These are phyloP conservation scores for Penicillium sp. DNA, from an alignment of 2,329 filamentous ascomycete species.

Conservation along the genomic window DNA sequence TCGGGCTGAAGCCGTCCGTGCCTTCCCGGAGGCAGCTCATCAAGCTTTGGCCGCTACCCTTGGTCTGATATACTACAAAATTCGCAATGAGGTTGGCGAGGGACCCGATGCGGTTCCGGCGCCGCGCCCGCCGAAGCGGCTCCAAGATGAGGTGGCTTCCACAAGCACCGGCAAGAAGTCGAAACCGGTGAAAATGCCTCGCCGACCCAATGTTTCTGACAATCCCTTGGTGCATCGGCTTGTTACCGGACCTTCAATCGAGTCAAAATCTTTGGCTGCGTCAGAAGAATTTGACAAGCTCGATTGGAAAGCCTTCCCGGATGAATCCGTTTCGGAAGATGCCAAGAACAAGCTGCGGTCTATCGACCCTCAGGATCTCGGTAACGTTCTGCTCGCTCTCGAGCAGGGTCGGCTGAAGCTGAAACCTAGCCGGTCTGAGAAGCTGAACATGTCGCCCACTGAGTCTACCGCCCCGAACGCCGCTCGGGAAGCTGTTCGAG, in stretches of 20 bases:
- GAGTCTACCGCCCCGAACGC: constrained; percentile 26
- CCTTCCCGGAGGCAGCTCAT: constrained; percentile 37
- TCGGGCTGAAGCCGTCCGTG: constrained; percentile 32
- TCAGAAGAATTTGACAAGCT: constrained; percentile 15
- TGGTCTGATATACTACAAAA: constrained; percentile 40
- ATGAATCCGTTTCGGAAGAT: constrained; percentile 31
- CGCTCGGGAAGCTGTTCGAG: constrained; percentile 11
- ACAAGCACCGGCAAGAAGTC: constrained; percentile 28
- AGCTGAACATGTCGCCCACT: constrained; percentile 29
- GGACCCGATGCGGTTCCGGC: constrained; percentile 26
- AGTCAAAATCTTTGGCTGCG: constrained; percentile 16
- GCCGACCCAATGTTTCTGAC: constrained; percentile 30
- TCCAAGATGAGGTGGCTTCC: constrained; percentile 32
- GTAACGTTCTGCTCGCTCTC: constrained; percentile 31
- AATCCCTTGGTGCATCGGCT: constrained; percentile 26
- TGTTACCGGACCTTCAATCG: constrained; percentile 31
- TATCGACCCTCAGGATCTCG: constrained; percentile 34
- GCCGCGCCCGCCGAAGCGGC: constrained; percentile 32
- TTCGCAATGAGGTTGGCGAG: constrained; percentile 38
- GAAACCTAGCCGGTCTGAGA: constrained; percentile 32
- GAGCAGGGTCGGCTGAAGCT: constrained; percentile 34
- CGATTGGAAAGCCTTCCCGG: constrained; percentile 29
- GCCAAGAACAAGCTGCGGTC: constrained; percentile 36
- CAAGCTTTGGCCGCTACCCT: constrained; percentile 38
- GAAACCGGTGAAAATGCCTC: constrained; percentile 34